Base-by-base conservation (phyloP, 139 green algal species). In the Nannochloris sp. region DNA sequence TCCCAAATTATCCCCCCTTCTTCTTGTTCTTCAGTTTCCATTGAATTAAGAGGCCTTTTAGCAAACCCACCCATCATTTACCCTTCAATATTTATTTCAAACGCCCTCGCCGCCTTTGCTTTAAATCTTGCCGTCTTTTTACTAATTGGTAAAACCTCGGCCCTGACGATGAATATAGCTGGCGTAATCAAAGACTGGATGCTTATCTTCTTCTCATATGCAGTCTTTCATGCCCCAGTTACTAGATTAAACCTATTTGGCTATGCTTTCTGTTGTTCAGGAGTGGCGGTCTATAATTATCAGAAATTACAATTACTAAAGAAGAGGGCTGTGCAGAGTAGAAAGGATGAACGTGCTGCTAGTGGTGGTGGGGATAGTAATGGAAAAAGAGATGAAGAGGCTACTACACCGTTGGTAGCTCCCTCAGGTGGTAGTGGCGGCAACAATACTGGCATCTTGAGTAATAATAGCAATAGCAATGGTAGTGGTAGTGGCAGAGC, bases 81-180 rank as follows among this genome's bases (percentile, higher is more conserved):
- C 35, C 71, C 71, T 19, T 60, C 71, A 0, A 63, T 78, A 34
- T 83, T 98, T 36, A 58, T 95, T 14, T 73, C 81, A 45, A 98
- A 98, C 73, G 91, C 89, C 0, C 36, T 87, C 37, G 81, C 83
- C 2, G 93, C 93, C 8, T 96, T 98, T 79, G 78, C 55, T 25
- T 64, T 78, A 58, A 78, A 78, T 54, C 42, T 91, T 75, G 81
- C 83, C 27, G 90, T 96, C 19, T 95, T 96, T 76, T 59, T 96
- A 72, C 75, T 96, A 12, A 95, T 96, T 10, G 87, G 90, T 27
- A 95, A 95, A 68, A 97, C 90, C 13, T 87, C 67, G n/a, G 93
- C 93, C 14, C 84, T 99, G 56, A 98, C 93, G 4, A 95, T 97
- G 88, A 97, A 97, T 79, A 95, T 97, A 33, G 90, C 90, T 10